Conservation (phyloP, 1,139 yeast genomes). For the Suhomyces panamericanus region DNA sequence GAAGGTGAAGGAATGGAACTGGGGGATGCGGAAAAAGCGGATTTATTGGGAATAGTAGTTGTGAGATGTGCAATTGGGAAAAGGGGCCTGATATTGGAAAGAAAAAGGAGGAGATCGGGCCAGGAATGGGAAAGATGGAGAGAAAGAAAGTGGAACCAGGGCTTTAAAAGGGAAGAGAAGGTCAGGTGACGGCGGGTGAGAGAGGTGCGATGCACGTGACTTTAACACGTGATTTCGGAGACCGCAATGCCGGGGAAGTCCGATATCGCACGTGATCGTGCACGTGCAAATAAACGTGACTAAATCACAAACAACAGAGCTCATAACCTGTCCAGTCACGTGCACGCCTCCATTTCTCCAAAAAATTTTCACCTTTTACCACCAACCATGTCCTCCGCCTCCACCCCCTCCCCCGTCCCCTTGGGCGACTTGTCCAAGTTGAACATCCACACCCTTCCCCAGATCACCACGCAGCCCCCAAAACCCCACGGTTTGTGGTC, state of each 20-base stretch:
- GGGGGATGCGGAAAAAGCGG: background rate
- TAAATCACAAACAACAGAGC: too few species aligned
- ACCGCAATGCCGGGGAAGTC: too few species aligned
- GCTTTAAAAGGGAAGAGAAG: background rate
- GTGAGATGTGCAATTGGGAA: too few species aligned
- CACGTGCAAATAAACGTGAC: background rate
- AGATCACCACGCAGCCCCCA: slow-evolving; percentile 51
- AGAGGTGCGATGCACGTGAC: slow-evolving; percentile 8
- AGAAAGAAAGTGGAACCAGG: background rate
- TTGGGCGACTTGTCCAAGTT: slow-evolving; percentile 57
- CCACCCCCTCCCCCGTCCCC: slow-evolving; percentile 32
- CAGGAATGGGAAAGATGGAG: background rate
- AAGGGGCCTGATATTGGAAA: too few species aligned
- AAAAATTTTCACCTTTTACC: slow-evolving; percentile 9
- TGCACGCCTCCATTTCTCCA: background rate
- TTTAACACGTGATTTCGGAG: background rate
- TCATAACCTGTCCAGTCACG: too few species aligned
- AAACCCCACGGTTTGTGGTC: slow-evolving; percentile 68
- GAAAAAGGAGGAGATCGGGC: background rate
- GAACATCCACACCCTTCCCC: slow-evolving; percentile 57
- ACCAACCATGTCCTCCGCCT: slow-evolving; percentile 17
- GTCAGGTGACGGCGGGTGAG: slow-evolving; percentile 9
- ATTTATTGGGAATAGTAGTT: background rate
- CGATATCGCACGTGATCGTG: too few species aligned
- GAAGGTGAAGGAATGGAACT: slow-evolving; percentile 1